Evolutionary conservation across 1,139 yeast species (phyloP).

Genomic region (Pichiaceae sp.): DNA sequence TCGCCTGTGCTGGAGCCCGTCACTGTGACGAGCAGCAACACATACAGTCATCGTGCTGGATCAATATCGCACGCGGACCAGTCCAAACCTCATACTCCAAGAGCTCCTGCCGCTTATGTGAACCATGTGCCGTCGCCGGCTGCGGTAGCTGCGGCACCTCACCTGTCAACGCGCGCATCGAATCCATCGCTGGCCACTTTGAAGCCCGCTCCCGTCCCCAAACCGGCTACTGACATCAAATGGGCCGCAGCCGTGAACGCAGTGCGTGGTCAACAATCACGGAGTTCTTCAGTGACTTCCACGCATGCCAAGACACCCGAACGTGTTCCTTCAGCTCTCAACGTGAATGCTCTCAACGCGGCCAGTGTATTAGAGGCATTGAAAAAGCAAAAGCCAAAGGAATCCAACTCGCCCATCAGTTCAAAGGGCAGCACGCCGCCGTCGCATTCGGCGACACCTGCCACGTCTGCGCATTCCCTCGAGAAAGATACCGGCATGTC

Average conservation of each 20-base stretch:
- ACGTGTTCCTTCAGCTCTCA: slow-evolving; percentile 7
- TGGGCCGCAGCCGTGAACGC: slow-evolving; percentile 59
- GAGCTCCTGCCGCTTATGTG: not conserved
- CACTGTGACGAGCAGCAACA: not conserved
- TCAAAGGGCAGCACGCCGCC: slow-evolving; percentile 1
- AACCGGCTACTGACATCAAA: slow-evolving; percentile 56
- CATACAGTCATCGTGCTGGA: not conserved
- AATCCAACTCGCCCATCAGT: not conserved
- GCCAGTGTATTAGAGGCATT: slow-evolving; percentile 26
- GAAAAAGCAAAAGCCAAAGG: slow-evolving; percentile 22
- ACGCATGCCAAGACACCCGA: not conserved
- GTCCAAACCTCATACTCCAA: not conserved
- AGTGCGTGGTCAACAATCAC: not conserved
- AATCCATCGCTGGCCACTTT: slow-evolving; percentile 29
- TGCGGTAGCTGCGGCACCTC: not conserved
- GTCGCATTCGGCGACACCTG: slow-evolving; percentile 7
- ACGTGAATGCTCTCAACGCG: slow-evolving; percentile 24
- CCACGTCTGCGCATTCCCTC: slow-evolving; percentile 3
- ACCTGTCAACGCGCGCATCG: not conserved
- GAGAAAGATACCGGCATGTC: slow-evolving; percentile 5
- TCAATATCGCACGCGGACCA: not conserved
- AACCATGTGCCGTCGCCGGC: not conserved
- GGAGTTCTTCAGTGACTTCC: slow-evolving; percentile 2
- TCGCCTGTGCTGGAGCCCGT: not conserved
- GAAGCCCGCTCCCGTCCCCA: slow-evolving; percentile 63